These are phyloP conservation scores for Zalaria obscura DNA, from an alignment of 2,329 filamentous ascomycete genomes.

Conservation along the genomic window DNA sequence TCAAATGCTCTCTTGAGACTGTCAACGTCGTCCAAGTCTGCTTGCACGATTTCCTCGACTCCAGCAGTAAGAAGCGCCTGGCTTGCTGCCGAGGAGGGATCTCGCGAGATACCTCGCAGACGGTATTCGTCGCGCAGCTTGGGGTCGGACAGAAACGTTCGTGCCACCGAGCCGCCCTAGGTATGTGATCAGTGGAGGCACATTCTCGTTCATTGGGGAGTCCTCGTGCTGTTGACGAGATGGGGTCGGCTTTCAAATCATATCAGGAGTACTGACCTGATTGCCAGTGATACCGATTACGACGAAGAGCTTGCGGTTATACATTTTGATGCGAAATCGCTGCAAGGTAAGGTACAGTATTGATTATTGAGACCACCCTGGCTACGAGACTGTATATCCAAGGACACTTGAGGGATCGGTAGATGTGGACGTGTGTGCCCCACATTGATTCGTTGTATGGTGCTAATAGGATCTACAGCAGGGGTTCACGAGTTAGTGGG, in stretches of 20 bases:
- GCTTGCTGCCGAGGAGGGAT: constrained; percentile 20
- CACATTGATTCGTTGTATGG: no score
- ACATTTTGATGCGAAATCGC: background rate
- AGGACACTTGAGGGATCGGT: no score
- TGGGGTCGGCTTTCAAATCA: no score
- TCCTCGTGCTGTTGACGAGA: no score
- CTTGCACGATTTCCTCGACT: constrained; percentile 20
- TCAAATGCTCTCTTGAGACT: constrained; percentile 19
- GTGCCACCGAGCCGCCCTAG: constrained; percentile 9
- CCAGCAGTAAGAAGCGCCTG: constrained; percentile 14
- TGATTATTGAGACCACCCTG: no score
- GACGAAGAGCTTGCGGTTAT: background rate
- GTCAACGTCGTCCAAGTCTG: constrained; percentile 15
- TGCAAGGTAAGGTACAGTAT: no score
- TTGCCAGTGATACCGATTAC: background rate
- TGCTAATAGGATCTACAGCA: no score
- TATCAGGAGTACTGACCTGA: background rate
- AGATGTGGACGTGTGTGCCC: no score
- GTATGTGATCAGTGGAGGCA: background rate
- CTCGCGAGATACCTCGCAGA: constrained; percentile 25
- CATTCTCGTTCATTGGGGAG: no score
- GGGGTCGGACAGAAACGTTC: constrained; percentile 10
- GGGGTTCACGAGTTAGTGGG: no score
- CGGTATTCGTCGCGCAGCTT: constrained; percentile 1
- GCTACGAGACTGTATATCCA: no score